A percentile compares a stretch with the other conserved stretches of the same genome.
Conservation (phyloP, 768 basidiomycete genomes). For the Baorangia bicolor region DNA sequence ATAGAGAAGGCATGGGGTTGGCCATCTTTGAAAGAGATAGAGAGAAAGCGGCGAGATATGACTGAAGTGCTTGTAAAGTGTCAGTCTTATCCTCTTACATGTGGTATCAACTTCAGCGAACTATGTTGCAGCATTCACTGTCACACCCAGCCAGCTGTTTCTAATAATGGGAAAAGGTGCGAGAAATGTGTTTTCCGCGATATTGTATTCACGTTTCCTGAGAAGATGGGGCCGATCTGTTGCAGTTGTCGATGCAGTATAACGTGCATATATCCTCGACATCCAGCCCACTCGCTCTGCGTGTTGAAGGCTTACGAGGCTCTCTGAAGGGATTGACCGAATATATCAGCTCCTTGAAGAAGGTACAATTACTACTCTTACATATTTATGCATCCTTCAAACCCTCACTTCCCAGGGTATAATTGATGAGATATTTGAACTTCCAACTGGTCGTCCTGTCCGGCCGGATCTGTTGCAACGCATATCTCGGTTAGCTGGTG, state of each 20-base stretch:
- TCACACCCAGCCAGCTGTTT: constrained; percentile 63
- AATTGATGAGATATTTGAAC: constrained; percentile 35
- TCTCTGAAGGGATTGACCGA: constrained; percentile 48
- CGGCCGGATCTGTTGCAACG: constrained; percentile 49
- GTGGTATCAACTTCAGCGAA: background rate
- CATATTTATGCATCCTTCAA: background rate
- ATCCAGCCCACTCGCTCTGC: constrained; percentile 54
- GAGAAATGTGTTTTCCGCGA: background rate
- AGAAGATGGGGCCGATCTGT: constrained; percentile 62
- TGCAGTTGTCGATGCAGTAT: constrained; percentile 57
- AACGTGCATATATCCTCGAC: constrained; percentile 62
- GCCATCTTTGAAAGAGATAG: constrained; percentile 56
- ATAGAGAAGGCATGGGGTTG: constrained; percentile 69
- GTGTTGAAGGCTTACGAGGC: constrained; percentile 56
- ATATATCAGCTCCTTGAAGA: constrained; percentile 47
- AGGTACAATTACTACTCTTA: constrained; percentile 34
- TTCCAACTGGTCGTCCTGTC: constrained; percentile 48
- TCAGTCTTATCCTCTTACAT: constrained; percentile 31
- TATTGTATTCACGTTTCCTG: constrained; percentile 8
- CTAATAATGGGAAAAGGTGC: constrained; percentile 71
- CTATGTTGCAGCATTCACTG: constrained; percentile 45
- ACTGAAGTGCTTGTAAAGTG: constrained; percentile 48
- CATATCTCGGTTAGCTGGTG: constrained; percentile 68
- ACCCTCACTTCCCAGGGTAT: constrained; percentile 17
- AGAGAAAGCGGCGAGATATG: constrained; percentile 47